Conservation (phyloP, 108 stramenopile species). For the Chaetoceros tenuissimus region DNA sequence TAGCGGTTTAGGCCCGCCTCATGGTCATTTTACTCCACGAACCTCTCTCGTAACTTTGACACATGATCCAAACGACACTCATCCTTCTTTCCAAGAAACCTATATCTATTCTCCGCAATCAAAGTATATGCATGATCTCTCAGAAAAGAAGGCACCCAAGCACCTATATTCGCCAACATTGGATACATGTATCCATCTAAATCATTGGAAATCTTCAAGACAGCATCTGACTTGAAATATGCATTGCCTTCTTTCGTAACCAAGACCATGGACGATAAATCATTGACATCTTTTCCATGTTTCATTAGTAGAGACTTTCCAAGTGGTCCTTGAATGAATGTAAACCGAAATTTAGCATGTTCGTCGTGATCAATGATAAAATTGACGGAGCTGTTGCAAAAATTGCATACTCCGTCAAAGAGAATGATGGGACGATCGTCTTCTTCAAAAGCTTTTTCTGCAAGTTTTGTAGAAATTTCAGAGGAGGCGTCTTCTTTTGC, state of each 20-base stretch:
- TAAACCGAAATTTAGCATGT: conserved; percentile 27
- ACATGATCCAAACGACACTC: conserved; percentile 50
- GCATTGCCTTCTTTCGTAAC: conserved; percentile 6
- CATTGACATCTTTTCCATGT: conserved; percentile 12
- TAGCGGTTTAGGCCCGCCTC: no score
- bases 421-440: conserved; percentile 60
- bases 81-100: conserved; percentile 36
- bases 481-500: no score
- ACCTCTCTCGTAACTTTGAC: conserved; percentile 16
- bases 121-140: conserved; percentile 44
- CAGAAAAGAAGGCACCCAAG: conserved; percentile 28
- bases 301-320: conserved; percentile 23
- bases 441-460: no score
- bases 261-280: conserved; percentile 9
- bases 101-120: conserved; percentile 39
- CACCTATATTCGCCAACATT: conserved; percentile 13
- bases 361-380: conserved; percentile 47
- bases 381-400: conserved; percentile 58
- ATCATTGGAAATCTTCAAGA: conserved; percentile 11
- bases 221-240: conserved; percentile 21
- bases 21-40: conserved; percentile 35
- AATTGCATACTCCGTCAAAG: conserved; percentile 66
- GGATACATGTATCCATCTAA: not conserved
- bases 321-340: conserved; percentile 18
- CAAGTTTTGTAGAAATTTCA: no score